Conservation (phyloP, 23 red algal species). For the Agarophyton chilense region DNA sequence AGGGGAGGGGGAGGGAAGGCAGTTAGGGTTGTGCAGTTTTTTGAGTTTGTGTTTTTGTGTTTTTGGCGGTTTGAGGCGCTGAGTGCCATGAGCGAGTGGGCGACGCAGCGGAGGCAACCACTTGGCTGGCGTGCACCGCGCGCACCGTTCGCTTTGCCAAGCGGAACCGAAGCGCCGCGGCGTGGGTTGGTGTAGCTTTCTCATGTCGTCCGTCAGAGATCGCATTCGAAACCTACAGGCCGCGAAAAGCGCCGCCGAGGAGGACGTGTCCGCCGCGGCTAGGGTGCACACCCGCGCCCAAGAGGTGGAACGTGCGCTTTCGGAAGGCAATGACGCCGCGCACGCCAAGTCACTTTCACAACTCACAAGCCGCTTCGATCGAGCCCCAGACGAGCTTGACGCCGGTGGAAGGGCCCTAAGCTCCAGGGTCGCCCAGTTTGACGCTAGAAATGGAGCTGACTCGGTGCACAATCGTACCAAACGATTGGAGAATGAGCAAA, state of each 20-base stretch:
- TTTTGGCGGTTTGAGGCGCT: too few species aligned
- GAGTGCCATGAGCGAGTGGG: too few species aligned
- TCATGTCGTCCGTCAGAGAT: slow-evolving; percentile 34
- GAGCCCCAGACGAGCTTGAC: not conserved
- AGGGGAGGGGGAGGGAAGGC: not conserved
- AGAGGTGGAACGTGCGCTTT: not conserved
- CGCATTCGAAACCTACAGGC: slow-evolving; percentile 22
- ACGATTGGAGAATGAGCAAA: not conserved
- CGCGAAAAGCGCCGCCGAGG: not conserved
- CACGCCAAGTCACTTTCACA: not conserved
- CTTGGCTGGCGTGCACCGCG: too few species aligned
- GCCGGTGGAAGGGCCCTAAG: not conserved
- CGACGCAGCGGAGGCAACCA: too few species aligned
- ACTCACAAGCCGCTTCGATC: slow-evolving; percentile 8
- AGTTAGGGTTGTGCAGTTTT: slow-evolving; percentile 18
- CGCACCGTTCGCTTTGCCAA: too few species aligned
- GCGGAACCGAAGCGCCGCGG: too few species aligned
- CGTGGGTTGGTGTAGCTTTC: not conserved
- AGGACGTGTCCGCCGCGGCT: not conserved
- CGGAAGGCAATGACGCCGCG: not conserved
- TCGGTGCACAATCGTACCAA: not conserved
- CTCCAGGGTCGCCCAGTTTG: not conserved
- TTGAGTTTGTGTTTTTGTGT: too few species aligned
- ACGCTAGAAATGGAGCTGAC: not conserved
- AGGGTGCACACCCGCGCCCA: not conserved